Conservation (phyloP, 2,329 filamentous ascomycete genomes). For the Cladosporium sp. region DNA sequence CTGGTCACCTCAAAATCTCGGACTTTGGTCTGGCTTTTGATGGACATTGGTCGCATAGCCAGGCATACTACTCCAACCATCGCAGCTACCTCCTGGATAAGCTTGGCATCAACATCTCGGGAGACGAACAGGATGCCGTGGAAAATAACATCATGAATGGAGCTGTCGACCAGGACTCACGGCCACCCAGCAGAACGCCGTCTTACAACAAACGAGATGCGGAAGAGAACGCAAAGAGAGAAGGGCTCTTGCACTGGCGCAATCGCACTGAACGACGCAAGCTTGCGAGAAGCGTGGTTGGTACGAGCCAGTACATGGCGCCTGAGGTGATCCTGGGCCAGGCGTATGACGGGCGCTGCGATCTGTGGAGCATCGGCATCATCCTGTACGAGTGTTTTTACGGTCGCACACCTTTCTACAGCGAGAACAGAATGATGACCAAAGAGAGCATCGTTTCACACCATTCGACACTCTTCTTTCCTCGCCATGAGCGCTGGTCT, state of each 20-base stretch:
- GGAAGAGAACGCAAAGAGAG: slow-evolving; percentile 32
- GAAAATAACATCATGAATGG: slow-evolving; percentile 40
- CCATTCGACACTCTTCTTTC: slow-evolving; percentile 69
- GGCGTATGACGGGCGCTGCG: slow-evolving; percentile 86
- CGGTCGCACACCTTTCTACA: slow-evolving; percentile 85
- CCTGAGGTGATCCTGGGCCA: slow-evolving; percentile 85
- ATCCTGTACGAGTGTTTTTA: slow-evolving; percentile 95
- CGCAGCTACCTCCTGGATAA: slow-evolving; percentile 77
- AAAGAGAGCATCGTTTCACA: slow-evolving; percentile 84
- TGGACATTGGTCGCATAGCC: slow-evolving; percentile 91
- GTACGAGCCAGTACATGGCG: slow-evolving; percentile 98
- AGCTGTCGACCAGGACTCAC: slow-evolving; percentile 20
- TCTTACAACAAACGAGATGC: slow-evolving; percentile 27
- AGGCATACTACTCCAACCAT: slow-evolving; percentile 81
- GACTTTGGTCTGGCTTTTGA: slow-evolving; percentile 96
- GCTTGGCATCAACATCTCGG: slow-evolving; percentile 71
- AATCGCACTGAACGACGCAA: slow-evolving; percentile 60
- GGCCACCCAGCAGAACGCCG: slow-evolving; percentile 20
- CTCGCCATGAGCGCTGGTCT: slow-evolving; percentile 55
- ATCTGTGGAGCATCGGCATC: slow-evolving; percentile 95
- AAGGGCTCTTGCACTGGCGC: slow-evolving; percentile 45
- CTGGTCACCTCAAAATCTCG: slow-evolving; percentile 90
- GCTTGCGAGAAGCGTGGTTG: slow-evolving; percentile 82
- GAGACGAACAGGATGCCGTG: slow-evolving; percentile 70
- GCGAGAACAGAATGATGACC: slow-evolving; percentile 77